Base-by-base conservation (phyloP, 1,284 basidiomycete genomes). In the Malassezia pachydermatis region DNA sequence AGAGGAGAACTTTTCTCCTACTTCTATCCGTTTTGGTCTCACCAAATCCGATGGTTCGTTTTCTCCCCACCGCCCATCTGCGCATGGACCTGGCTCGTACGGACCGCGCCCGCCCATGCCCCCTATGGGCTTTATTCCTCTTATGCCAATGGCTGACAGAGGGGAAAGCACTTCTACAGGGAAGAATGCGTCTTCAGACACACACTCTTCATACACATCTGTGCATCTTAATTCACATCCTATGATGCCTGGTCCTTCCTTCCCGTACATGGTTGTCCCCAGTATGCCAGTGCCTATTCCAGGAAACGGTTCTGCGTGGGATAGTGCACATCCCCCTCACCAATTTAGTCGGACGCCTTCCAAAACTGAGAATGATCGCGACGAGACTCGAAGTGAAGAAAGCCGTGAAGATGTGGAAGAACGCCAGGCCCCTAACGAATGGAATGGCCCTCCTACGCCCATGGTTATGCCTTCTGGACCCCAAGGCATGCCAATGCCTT, bases 11-110 rank as follows among this genome's bases (percentile, higher is more conserved):
- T 19, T 8, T 14, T 11, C 9, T 14, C 28, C 8, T 29, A 29
- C 28, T 29, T 14, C 28, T 14, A 8, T 29, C 8, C 14, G 28
- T 14, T 14, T 8, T 29, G 9, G 14, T 25, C 14, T 16, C 4
- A 36, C 40, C 49, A 55, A n/a, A 48, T 54, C 28, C 5, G 37
- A 51, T 32, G 45, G 16, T 24, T 56, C 34, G 33, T 44, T 11
- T 33, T 27, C 42, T 9, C 35, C 38, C 3, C 22, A 32, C 14
- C 48, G 48, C 10, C 25, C 47, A 1, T 34, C n/a, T n/a, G n/a
- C n/a, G n/a, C n/a, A n/a, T n/a, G n/a, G n/a, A n/a, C n/a, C n/a
- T n/a, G n/a, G n/a, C n/a, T n/a, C n/a, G n/a, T n/a, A n/a, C n/a
- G n/a, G n/a, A n/a, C n/a, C n/a, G n/a, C n/a, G n/a, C n/a, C n/a